These are phyloP conservation scores for Kodamaea jinghongensis DNA, from an alignment of 805 yeast species.

Conservation along the genomic window DNA sequence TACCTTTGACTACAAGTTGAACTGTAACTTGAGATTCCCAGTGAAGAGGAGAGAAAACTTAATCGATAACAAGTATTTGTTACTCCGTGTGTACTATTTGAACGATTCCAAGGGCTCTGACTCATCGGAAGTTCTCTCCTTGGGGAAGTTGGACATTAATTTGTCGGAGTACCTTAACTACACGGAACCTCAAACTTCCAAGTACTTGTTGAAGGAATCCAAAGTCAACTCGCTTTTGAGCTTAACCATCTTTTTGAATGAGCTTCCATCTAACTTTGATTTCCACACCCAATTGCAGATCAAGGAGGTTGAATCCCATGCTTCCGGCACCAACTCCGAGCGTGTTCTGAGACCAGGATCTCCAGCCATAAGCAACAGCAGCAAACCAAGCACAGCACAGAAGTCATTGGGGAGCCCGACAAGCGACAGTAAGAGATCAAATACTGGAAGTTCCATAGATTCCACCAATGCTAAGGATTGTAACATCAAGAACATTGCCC, in stretches of 20 bases:
- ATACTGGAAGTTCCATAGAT: too few relatives aligned
- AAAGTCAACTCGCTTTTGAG: constrained; percentile 80
- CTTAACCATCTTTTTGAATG: constrained; percentile 52
- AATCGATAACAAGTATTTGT: constrained; percentile 43
- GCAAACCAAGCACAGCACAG: too few relatives aligned
- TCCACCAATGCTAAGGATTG: too few relatives aligned
- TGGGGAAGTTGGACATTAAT: constrained; percentile 70
- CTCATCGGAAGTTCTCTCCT: constrained; percentile 30
- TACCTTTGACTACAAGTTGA: constrained; percentile 31
- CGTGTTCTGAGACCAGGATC: neutral
- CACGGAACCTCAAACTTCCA: constrained; percentile 49
- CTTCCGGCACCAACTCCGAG: neutral
- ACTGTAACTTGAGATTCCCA: constrained; percentile 39
- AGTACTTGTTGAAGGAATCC: constrained; percentile 72
- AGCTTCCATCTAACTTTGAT: constrained; percentile 36
- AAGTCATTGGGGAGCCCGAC: too few relatives aligned
- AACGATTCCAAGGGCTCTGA: constrained; percentile 9
- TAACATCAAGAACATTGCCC: too few relatives aligned
- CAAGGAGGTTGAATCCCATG: constrained; percentile 18
- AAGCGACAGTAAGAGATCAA: too few relatives aligned
- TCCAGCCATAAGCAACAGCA: too few relatives aligned
- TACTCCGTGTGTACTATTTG: constrained; percentile 36
- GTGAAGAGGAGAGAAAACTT: constrained; percentile 36
- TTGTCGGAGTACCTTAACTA: constrained; percentile 68
- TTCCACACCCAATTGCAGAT: constrained; percentile 43